Base-by-base conservation (phyloP, 306 rosid genomes). In the Albizia julibrissin region DNA sequence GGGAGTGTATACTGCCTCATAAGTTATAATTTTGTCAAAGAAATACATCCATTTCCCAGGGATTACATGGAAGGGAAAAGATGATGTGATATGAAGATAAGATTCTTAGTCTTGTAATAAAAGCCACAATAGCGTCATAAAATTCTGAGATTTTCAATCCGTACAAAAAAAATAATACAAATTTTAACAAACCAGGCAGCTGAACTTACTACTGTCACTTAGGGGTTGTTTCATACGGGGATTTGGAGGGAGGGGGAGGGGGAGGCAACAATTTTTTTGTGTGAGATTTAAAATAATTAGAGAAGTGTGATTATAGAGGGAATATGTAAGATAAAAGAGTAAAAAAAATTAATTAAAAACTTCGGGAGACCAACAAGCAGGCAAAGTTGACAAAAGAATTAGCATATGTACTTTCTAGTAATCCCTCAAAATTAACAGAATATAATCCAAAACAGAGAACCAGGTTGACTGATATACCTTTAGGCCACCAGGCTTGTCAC, bases 401-500 rank as follows among this genome's bases (percentile, higher is more conserved):
- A 62, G 39, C 68, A 24, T 5, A 62, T 26, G 21, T 12, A 14
- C 39, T 62, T 13, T 62, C 37, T 62, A 26, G 68, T 11, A 1
- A 62, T 27, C 21, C 68, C 37, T 27, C 10, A 62, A 62, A 62
- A 26, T 62, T 27, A 22, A 31, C 40, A 77, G 27, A 71, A 21
- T 16, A 21, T n/a, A 72, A 66, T 61, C 24, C 13, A 58, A 83
- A 22, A 50, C n/a, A 70, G 56, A 83, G 49, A 39, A 72, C 24
- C 49, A 74, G 52, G 68, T 83, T 11, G 19, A 61, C 10, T 43
- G 33, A 77, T 88, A 39, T 87, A 93, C 97, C 98, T 95, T 95
- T 59, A 95, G 99, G 81, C 99, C 94, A 46, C 99, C 99, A 1
- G 99, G 99, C 72, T 93, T 95, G 90, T 95, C 98, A 47, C 92